Evolutionary conservation across 2,329 filamentous ascomycete genomes (phyloP), one percentile per base, ranked within the genome.

Genomic region (Pseudofabraea citricarpa): DNA sequence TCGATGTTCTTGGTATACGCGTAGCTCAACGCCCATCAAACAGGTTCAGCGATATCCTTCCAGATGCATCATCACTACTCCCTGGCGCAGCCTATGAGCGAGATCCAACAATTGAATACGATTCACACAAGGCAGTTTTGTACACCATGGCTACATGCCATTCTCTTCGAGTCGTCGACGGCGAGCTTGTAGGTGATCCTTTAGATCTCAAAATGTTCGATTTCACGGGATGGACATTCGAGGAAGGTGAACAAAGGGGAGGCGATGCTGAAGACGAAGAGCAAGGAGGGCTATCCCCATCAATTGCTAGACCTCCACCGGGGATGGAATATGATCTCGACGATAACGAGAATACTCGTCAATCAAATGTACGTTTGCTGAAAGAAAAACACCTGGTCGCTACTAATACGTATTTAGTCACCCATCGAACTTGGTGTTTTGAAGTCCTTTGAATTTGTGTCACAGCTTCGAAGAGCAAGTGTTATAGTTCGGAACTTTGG

Each of bases 101-200:
- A 26, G 77, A 81, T 55, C 75, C 77, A 4, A 77, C 75, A 1
- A 62, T 79, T 36, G 74, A 83, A 50, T 81, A 81, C 52, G 68
- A 73, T 36, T 46, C 73, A 9, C 78, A 83, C 55, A 81, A 81
- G 54, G 86, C 86, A 6, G 86, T 87, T 10, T 71, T 97, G 3
- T 90, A 93, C 60, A 90, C 90, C 0, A 98, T 98, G 93, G 90
- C 93, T 7, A 98, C 93, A 1, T 98, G 93, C 46, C 93, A 98
- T 63, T 95, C 91, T 0, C 73, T 98, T 7, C 81, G 90, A 36
- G 79, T 85, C 9, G 84, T 98, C 13, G 90, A 97, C 49, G 85
- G 80, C 37, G 90, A 96, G 60, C 77, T 97, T 31, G 76, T 98
- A 24, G 93, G 93, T 1, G 93, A 98, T 58, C 93, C 94, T 4